These are phyloP conservation scores for Hypomyces rosellus DNA, from an alignment of 2,329 filamentous ascomycete species.

Conservation along the genomic window DNA sequence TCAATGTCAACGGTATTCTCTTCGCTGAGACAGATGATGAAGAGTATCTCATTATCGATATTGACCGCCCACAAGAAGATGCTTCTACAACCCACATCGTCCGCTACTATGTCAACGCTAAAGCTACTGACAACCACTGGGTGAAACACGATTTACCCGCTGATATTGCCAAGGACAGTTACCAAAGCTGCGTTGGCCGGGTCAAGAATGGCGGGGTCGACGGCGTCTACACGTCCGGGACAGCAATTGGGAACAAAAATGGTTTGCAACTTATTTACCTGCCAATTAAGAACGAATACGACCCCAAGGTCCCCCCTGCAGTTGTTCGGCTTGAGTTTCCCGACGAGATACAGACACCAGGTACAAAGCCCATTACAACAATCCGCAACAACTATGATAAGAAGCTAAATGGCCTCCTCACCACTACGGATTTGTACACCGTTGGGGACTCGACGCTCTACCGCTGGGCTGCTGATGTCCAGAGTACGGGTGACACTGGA, in stretches of 20 bases:
- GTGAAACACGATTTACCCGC: not conserved
- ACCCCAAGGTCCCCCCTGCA: no score
- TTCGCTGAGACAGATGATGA: not conserved
- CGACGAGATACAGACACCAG: no score
- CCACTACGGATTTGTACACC: not conserved
- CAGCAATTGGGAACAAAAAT: not conserved
- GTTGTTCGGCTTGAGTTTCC: no score
- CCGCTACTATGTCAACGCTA: not conserved
- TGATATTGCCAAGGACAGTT: not conserved
- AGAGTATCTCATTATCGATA: not conserved
- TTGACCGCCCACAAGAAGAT: not conserved
- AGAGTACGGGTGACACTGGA: not conserved
- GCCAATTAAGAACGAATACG: not conserved
- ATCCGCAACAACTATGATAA: no score
- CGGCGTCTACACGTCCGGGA: conserved; percentile 1
- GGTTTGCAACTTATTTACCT: not conserved
- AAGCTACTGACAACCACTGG: not conserved
- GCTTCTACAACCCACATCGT: not conserved
- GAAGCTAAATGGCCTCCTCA: not conserved
- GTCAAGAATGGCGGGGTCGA: not conserved
- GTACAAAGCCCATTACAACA: no score
- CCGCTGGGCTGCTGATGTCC: not conserved
- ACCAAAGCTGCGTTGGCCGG: not conserved
- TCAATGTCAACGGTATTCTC: not conserved
- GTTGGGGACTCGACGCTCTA: not conserved